Conservation (phyloP, 1,284 basidiomycete species). For the Malassezia japonica region DNA sequence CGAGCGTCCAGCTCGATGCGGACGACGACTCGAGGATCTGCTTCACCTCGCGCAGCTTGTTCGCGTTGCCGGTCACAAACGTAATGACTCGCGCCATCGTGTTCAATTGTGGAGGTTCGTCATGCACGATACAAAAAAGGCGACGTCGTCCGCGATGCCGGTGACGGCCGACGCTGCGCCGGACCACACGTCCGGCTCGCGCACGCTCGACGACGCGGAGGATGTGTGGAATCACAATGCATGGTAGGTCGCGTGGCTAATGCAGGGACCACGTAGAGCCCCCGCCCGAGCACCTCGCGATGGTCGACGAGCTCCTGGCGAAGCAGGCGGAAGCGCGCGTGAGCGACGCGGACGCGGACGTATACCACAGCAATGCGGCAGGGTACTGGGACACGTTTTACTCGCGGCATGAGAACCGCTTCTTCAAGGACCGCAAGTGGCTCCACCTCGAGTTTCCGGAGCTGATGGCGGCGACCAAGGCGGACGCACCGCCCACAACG, state of each 20-base stretch:
- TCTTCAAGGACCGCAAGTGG: constrained; percentile 47
- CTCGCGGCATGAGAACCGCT: constrained; percentile 35
- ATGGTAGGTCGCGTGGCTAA: constrained; percentile 17
- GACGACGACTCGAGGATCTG: constrained; percentile 53
- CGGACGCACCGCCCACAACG: constrained; percentile 17
- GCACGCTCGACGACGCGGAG: constrained; percentile 23
- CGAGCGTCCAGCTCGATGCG: constrained; percentile 17
- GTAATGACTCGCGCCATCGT: constrained; percentile 23
- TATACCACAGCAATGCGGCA: constrained; percentile 30
- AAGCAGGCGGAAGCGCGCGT: constrained; percentile 32
- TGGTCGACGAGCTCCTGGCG: constrained; percentile 22
- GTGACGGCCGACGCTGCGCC: not conserved
- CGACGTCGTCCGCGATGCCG: constrained; percentile 9
- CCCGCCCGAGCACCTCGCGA: constrained; percentile 25
- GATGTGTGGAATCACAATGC: constrained; percentile 41
- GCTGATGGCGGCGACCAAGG: constrained; percentile 27
- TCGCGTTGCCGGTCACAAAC: constrained; percentile 87
- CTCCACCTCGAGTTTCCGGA: constrained; percentile 45
- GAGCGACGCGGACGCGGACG: constrained; percentile 22
- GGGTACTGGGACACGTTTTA: constrained; percentile 44
- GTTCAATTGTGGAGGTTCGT: constrained; percentile 7
- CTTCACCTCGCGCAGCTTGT: constrained; percentile 82
- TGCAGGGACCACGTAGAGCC: constrained; percentile 40
- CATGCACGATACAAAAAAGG: not conserved
- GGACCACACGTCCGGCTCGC: constrained; percentile 26